A percentile compares a stretch with the other conserved stretches of the same genome.
Conservation (phyloP, 148 eudicot species). For the Silene uniflora region DNA sequence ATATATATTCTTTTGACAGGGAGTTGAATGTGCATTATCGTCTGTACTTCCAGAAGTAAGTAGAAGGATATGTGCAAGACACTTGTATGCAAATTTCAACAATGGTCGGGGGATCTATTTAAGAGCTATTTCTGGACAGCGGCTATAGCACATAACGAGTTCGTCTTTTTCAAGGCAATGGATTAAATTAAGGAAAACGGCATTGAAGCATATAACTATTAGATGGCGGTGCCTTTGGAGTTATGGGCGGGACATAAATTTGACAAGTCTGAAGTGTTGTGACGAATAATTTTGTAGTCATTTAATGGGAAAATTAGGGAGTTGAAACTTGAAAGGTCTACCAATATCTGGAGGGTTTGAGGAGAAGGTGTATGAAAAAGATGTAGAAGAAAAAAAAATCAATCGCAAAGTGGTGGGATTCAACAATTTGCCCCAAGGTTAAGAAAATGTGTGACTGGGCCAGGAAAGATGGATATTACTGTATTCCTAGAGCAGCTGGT, state of each 20-base stretch:
- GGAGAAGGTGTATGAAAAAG: too few relatives aligned
- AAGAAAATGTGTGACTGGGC: neutral
- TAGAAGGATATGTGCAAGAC: neutral
- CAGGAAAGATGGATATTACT: neutral
- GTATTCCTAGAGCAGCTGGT: neutral
- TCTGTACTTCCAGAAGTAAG: neutral
- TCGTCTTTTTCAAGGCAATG: constrained; percentile 5
- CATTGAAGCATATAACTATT: neutral
- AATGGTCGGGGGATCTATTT: neutral
- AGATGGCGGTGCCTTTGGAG: constrained; percentile 1
- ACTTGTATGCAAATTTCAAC: neutral
- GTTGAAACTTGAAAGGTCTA: neutral
- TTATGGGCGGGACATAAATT: constrained; percentile 10
- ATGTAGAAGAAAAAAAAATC: neutral
- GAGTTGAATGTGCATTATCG: neutral
- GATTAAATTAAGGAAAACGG: neutral
- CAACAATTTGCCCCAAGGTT: neutral
- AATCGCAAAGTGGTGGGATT: neutral
- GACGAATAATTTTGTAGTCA: constrained; percentile 4
- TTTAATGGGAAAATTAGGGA: constrained; percentile 7
- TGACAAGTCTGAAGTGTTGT: neutral
- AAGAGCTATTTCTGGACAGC: constrained; percentile 4
- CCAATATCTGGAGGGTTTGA: neutral
- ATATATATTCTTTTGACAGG: neutral
- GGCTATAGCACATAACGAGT: neutral